Evolutionary conservation across 2,329 filamentous ascomycete species (phyloP), one percentile per base, ranked within the genome.

Genomic region (Phoma sp.): DNA sequence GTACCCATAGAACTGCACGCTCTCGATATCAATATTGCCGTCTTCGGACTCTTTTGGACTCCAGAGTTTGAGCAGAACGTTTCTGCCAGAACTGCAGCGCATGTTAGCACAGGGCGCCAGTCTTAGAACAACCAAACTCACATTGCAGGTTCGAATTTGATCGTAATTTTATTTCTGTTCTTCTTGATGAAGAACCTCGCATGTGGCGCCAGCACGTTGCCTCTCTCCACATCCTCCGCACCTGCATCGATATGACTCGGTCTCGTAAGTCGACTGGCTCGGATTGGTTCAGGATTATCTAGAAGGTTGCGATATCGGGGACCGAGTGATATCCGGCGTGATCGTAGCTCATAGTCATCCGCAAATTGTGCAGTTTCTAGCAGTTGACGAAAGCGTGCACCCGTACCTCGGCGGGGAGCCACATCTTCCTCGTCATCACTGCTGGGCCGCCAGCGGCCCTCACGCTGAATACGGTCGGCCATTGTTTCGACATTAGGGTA

Each of bases 31-130:
- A 60, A 97, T 96, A 66, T 96, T 96, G 4, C 84, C 81, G 40
- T 87, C 85, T 46, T 50, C 46, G 4, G 53, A 50, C 21, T 86
- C 83, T 54, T 85, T 84, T 2, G 90, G 89, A 65, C 88, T 92
- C 90, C 92, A 97, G 73, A 97, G 85, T 79, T 97, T 97, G 59
- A 98, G 80, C 34, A 97, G 76, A 46, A 98, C 89, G 72, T 90
- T 96, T 51, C 91, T 85, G 5, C 90, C 91, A 10, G 90, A 91
- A 7, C 83, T 85, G 15, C 26, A 21, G 6, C 2, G 5, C 18
- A 6, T 2, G 12, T 56, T 5, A 56, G 39, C 15, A 5, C 20
- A 7, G 4, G 3, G 5, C 15, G 5, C 4, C 5, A n/a, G 4
- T 7, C 7, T 2, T 7, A 3, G 2, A 1, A 11, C 11, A 9